phyloP scores from a whole-genome alignment of 1,284 basidiomycete genomes.

The Fomes fomentarius region DNA sequence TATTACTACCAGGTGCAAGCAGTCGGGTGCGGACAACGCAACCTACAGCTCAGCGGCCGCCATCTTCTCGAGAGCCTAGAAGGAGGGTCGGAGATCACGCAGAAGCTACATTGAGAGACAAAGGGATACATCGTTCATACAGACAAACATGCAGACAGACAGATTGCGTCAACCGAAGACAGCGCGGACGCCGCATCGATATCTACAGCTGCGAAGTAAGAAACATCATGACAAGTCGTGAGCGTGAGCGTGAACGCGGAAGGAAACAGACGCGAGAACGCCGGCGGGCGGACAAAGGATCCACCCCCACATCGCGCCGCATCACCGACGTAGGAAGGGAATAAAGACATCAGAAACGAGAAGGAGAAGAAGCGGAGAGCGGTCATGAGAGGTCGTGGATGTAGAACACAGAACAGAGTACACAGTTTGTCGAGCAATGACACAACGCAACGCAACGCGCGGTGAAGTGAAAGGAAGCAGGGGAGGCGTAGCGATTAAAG shows the following conservation, averaged over 20 bases:
- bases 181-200: too few species aligned
- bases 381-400: background rate
- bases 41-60: too few species aligned
- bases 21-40: too few species aligned
- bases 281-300: background rate
- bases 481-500: constrained; percentile 10
- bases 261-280: background rate
- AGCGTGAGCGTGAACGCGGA: background rate
- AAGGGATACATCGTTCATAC: background rate
- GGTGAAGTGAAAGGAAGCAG: constrained; percentile 1
- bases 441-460: background rate
- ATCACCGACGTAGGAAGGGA: background rate
- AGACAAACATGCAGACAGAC: too few species aligned
- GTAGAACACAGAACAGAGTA: background rate
- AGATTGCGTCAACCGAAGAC: too few species aligned
- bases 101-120: background rate
- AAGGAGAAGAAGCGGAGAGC: background rate
- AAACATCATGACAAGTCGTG: constrained; percentile 20
- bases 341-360: background rate
- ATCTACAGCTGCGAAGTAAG: too few species aligned
- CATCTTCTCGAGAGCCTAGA: too few species aligned
- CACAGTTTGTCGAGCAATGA: background rate
- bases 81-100: constrained; percentile 2
- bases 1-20: too few species aligned
- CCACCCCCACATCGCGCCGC: background rate